Percentiles rank a stretch among this genome's conserved stretches.
Conservation (phyloP, 345 rosid genomes). For the Eucalyptus urophylla region DNA sequence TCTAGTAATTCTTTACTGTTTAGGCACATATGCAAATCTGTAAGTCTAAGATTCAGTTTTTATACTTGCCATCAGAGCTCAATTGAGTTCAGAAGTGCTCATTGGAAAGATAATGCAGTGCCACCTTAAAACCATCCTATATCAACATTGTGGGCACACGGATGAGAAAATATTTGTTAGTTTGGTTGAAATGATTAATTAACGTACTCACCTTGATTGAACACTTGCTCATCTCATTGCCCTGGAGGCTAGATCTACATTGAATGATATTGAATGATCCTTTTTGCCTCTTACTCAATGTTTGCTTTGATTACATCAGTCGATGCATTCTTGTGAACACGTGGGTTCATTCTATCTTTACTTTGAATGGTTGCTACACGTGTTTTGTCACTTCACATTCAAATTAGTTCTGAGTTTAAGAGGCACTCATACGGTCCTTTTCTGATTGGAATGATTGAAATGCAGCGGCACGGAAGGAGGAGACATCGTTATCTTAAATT, state of each 20-base stretch:
- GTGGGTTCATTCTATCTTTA: not conserved
- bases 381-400: not conserved
- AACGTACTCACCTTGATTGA: not conserved
- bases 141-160: not conserved
- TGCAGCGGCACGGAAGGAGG: conserved; percentile 74
- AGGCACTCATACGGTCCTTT: not conserved
- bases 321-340: not conserved
- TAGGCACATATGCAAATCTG: not conserved
- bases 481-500: conserved; percentile 43
- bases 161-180: not conserved
- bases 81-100: not conserved
- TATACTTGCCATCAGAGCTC: not conserved
- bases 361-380: not conserved
- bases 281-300: not conserved
- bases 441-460: not conserved
- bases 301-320: not conserved
- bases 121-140: not conserved
- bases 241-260: not conserved
- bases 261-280: not conserved
- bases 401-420: not conserved
- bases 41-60: not conserved
- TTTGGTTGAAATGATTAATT: not conserved
- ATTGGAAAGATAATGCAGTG: not conserved
- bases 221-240: not conserved
- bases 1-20: not conserved